phyloP scores from a whole-genome alignment of 164 flowering plant species.

The Magnolia officinalis region DNA sequence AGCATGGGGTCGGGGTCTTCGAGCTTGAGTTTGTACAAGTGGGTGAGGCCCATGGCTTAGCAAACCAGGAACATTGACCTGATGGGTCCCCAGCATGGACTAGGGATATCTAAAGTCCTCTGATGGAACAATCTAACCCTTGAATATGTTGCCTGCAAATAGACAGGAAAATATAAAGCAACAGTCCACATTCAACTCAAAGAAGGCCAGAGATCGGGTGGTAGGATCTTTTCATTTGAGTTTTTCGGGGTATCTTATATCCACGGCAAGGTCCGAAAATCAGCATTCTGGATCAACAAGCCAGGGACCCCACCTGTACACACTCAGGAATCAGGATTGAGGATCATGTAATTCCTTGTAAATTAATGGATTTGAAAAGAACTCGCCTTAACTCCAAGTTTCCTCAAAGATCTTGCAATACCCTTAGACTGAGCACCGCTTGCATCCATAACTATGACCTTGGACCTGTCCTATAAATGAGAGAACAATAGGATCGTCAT shows the following conservation, averaged over 20 bases:
- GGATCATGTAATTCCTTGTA: not conserved
- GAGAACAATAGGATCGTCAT: constrained; percentile 25
- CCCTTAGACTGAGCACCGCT: constrained; percentile 84
- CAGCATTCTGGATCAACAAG: not conserved
- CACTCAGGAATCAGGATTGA: not conserved
- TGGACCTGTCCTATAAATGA: constrained; percentile 77
- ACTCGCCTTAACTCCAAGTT: constrained; percentile 81
- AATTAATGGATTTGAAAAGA: not conserved
- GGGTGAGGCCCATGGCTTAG: not conserved
- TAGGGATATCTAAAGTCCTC: not conserved
- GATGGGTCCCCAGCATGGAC: not conserved
- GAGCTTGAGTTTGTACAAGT: not conserved
- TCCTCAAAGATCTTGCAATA: constrained; percentile 86
- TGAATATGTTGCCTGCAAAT: not conserved
- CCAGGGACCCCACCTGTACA: not conserved
- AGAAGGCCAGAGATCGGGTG: not conserved
- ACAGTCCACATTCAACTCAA: not conserved
- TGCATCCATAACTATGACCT: constrained; percentile 85
- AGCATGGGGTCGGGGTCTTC: not conserved
- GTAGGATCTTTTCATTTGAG: not conserved
- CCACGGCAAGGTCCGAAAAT: not conserved
- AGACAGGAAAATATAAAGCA: not conserved
- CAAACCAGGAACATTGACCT: not conserved
- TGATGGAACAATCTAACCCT: not conserved
- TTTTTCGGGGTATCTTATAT: not conserved